phyloP scores from a whole-genome alignment of 2,329 filamentous ascomycete species.

The Eurotiales sp. region DNA sequence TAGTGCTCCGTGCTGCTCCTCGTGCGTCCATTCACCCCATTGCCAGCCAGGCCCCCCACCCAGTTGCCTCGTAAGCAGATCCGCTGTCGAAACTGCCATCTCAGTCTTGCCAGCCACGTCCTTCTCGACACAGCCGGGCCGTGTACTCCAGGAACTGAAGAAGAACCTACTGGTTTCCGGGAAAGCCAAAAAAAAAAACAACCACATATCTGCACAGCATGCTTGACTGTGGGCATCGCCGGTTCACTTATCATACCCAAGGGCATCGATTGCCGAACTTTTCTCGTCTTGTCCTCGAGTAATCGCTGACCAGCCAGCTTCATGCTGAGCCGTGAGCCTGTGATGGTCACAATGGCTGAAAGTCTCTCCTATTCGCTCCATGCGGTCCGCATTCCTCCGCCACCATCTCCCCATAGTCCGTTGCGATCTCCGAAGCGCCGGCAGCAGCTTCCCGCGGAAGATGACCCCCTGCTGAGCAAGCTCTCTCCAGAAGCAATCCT shows the following conservation, averaged over 20 bases:
- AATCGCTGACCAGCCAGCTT: background rate
- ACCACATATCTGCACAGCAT: constrained; percentile 13
- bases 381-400: constrained; percentile 27
- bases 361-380: constrained; percentile 25
- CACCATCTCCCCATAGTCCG: constrained; percentile 31
- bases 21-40: background rate
- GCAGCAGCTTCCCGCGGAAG: constrained; percentile 32
- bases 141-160: constrained; percentile 1
- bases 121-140: background rate
- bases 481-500: constrained; percentile 54
- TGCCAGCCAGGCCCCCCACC: background rate
- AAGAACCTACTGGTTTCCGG: background rate
- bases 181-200: background rate
- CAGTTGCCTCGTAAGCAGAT: constrained; percentile 3
- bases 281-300: constrained; percentile 5
- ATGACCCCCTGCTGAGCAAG: constrained; percentile 49
- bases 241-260: constrained; percentile 7
- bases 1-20: background rate
- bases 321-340: background rate
- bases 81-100: constrained; percentile 2
- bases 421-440: constrained; percentile 37
- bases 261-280: constrained; percentile 11
- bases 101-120: background rate
- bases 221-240: constrained; percentile 8
- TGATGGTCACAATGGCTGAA: constrained; percentile 20